Evolutionary conservation across 345 rosid genomes (phyloP), one percentile per base, ranked within the genome.

Genomic region (Ricinus communis): DNA sequence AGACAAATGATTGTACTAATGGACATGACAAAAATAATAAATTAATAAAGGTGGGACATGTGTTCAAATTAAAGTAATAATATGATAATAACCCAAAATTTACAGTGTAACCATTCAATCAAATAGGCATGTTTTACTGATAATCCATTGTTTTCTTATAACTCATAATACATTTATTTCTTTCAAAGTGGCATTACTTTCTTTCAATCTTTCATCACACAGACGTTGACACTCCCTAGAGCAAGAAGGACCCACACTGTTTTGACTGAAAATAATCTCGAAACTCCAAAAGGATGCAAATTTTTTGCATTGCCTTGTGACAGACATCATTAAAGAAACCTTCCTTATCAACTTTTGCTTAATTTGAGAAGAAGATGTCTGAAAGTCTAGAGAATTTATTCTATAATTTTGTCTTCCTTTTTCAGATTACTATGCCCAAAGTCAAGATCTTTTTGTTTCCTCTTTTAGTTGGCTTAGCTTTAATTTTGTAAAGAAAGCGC

Each of bases 151-250:
- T 30, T 31, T 66, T 40, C 5, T 28, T 16, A 63, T 27, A 3
- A 50, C 8, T 25, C 49, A 64, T 46, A 14, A 9, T 19, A 18
- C 5, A 1, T 21, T 22, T n/a, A 1, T 40, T 62, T n/a, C 25
- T 14, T 22, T 65, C 14, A 65, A 65, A 49, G 69, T 19, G 27
- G 13, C 56, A 30, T 41, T 62, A 47, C 66, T 65, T 12, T n/a
- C 52, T 67, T 59, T 73, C 78, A 76, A 73, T 73, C 57, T 82
- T 78, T 76, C 79, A 60, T 74, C 41, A 56, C 61, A 38, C 24
- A 30, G 70, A 28, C 28, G 64, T 66, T 74, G 73, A 71, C 82
- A 66, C 68, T 61, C 47, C 25, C 54, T 54, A 70, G 31, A 65
- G 66, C 55, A 40, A 33, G 47, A 10, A 8, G 58, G 70, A 46